Conservation (phyloP, 148 eudicot genomes). For the Bassia scoparia region DNA sequence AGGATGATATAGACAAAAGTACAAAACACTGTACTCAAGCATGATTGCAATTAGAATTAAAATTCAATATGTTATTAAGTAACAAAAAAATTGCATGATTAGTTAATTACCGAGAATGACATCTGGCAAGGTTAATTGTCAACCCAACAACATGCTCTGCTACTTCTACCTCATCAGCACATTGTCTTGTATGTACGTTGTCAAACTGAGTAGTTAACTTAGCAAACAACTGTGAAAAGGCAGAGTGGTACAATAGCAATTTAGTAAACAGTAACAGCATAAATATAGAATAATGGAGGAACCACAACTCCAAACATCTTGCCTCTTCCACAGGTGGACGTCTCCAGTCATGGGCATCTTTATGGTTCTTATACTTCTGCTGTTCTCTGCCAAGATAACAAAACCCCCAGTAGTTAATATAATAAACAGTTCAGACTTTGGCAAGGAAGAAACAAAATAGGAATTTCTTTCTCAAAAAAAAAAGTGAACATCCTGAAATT, state of each 20-base stretch:
- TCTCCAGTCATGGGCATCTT: conserved; percentile 48
- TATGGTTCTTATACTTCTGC: conserved; percentile 61
- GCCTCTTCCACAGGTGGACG: conserved; percentile 94
- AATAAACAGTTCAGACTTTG: neutral
- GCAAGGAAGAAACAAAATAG: neutral
- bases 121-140: conserved; percentile 83
- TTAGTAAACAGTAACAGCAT: neutral
- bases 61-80: neutral
- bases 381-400: conserved; percentile 58
- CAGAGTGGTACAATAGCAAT: neutral
- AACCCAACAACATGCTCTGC: conserved; percentile 91
- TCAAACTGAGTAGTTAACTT: conserved; percentile 61
- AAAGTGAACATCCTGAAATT: neutral
- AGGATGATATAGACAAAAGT: neutral
- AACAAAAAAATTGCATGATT: conserved; percentile 4
- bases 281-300: neutral
- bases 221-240: conserved; percentile 50
- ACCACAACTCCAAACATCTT: conserved; percentile 14
- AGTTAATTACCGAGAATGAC: conserved; percentile 77
- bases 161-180: conserved; percentile 86
- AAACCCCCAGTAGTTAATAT: neutral
- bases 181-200: conserved; percentile 72
- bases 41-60: neutral
- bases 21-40: neutral
- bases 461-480: neutral